phyloP scores from a whole-genome alignment of 108 stramenopile species.

The Nitzschia sp. region DNA sequence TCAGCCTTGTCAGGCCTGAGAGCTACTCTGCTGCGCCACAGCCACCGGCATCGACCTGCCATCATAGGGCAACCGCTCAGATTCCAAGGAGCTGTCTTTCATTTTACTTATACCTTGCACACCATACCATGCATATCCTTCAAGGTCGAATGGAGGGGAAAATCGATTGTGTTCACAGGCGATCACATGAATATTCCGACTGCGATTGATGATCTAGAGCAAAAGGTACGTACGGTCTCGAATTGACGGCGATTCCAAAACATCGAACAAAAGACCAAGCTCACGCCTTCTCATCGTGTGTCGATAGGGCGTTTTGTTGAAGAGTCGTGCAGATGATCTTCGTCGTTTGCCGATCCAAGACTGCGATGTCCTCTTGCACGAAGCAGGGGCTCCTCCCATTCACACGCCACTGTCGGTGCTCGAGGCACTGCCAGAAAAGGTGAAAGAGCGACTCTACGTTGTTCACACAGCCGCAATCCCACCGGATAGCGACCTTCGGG shows the following conservation, averaged over 20 bases:
- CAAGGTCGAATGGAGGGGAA: slow-evolving; percentile 75
- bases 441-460: slow-evolving; percentile 76
- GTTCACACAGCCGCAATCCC: slow-evolving; percentile 73
- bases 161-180: slow-evolving; percentile 82
- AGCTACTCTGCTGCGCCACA: slow-evolving; percentile 59
- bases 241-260: too few species aligned
- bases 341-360: slow-evolving; percentile 77
- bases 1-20: slow-evolving; percentile 72
- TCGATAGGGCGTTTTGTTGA: slow-evolving; percentile 59
- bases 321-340: slow-evolving; percentile 66
- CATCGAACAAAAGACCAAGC: not conserved
- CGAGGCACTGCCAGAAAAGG: slow-evolving; percentile 52
- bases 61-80: slow-evolving; percentile 78
- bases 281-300: not conserved
- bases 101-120: slow-evolving; percentile 87
- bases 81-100: slow-evolving; percentile 76
- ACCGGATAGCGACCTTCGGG: slow-evolving; percentile 48
- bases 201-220: slow-evolving; percentile 52
- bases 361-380: slow-evolving; percentile 83
- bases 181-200: slow-evolving; percentile 87
- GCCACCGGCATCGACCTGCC: slow-evolving; percentile 73
- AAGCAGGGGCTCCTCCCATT: slow-evolving; percentile 87
- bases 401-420: slow-evolving; percentile 85
- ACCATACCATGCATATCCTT: slow-evolving; percentile 90
- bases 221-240: slow-evolving; percentile 33